These are phyloP conservation scores for Mycena vitilis DNA, from an alignment of 768 basidiomycete genomes.

Conservation along the genomic window DNA sequence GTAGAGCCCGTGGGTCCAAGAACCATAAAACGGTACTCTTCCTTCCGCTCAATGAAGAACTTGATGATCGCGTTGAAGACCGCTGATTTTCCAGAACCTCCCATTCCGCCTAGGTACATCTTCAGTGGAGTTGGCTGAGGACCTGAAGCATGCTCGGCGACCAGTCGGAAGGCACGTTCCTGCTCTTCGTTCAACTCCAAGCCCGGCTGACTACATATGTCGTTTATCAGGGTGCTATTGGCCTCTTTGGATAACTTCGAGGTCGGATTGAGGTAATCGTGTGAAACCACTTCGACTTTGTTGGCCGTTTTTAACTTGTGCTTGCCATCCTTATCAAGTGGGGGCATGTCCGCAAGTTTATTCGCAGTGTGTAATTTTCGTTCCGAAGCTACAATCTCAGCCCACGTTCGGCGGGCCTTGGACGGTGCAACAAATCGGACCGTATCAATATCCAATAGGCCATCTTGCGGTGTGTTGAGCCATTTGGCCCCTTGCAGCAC, in stretches of 20 bases:
- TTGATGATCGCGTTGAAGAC: conserved; percentile 41
- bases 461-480: conserved; percentile 3
- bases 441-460: background rate
- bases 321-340: background rate
- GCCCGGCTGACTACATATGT: background rate
- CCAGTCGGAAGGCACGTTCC: conserved; percentile 44
- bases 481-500: background rate
- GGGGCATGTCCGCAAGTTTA: background rate
- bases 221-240: background rate
- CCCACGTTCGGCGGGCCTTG: background rate
- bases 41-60: conserved; percentile 38
- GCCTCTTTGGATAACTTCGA: conserved; percentile 1
- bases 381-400: background rate
- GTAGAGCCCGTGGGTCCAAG: conserved; percentile 49
- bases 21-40: conserved; percentile 39
- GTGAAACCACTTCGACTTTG: conserved; percentile 20
- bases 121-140: conserved; percentile 34
- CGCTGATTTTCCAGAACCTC: conserved; percentile 46
- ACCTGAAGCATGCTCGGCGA: conserved; percentile 39
- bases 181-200: conserved; percentile 47
- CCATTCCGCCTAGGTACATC: conserved; percentile 49
- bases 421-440: background rate
- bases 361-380: background rate
- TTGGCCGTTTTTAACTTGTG: too few relatives aligned
- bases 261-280: conserved; percentile 21